These are phyloP conservation scores for Diutina sp. DNA, from an alignment of 1,139 yeast species.

Conservation along the genomic window DNA sequence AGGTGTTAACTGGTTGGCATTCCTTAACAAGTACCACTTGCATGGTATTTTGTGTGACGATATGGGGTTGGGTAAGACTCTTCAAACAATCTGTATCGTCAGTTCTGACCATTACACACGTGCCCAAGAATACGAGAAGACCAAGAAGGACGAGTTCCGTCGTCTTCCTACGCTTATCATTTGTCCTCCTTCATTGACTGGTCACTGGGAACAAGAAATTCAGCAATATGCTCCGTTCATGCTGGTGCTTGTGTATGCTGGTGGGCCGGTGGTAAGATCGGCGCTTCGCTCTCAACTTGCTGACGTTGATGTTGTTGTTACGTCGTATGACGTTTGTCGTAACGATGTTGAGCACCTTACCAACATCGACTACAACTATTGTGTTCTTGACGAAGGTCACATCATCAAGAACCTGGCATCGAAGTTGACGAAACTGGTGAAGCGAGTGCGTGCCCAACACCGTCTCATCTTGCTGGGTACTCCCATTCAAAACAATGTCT, in stretches of 20 bases:
- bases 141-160: constrained; percentile 56
- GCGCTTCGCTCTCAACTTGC: constrained; percentile 40
- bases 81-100: constrained; percentile 93
- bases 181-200: constrained; percentile 95
- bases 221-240: constrained; percentile 84
- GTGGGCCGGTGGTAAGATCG: constrained; percentile 70
- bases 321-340: constrained; percentile 92
- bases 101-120: constrained; percentile 91
- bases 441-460: constrained; percentile 73
- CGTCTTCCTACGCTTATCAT: constrained; percentile 75
- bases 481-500: constrained; percentile 93
- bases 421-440: constrained; percentile 81
- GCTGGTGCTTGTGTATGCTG: constrained; percentile 78
- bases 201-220: constrained; percentile 97
- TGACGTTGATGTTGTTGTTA: constrained; percentile 73
- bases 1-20: constrained; percentile 97
- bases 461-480: constrained; percentile 89
- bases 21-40: constrained; percentile 83
- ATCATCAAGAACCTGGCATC: constrained; percentile 87
- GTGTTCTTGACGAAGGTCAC: constrained; percentile 97
- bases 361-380: constrained; percentile 69
- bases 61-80: constrained; percentile 97
- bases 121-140: constrained; percentile 49
- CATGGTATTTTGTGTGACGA: constrained; percentile 98
- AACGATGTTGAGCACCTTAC: constrained; percentile 67